Percentiles rank a stretch among this genome's conserved stretches.
phyloP scores from a whole-genome alignment of 495 filamentous ascomycete species.

The Penicillium paxilli region DNA sequence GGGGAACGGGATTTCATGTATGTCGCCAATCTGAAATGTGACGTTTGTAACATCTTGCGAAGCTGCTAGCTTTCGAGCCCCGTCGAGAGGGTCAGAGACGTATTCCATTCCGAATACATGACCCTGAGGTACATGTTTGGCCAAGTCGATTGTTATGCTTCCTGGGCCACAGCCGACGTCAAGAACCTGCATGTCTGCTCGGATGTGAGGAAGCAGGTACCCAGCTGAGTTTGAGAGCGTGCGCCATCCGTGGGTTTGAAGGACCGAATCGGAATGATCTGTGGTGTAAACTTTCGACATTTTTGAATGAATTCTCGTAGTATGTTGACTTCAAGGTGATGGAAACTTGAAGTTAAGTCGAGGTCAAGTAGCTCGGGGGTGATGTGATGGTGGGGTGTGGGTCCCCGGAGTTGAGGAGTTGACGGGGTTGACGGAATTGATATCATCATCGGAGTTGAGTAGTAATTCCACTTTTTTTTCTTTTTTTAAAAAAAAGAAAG shows the following conservation, averaged over 20 bases:
- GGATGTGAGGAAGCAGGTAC: constrained; percentile 51
- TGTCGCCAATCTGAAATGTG: constrained; percentile 49
- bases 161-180: constrained; percentile 63
- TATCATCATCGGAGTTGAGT: neutral
- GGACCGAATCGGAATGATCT: constrained; percentile 50
- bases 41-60: constrained; percentile 46
- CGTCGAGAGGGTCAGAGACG: constrained; percentile 37
- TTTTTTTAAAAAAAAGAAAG: too few species aligned
- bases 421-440: too few species aligned
- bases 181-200: constrained; percentile 46
- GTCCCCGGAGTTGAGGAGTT: neutral
- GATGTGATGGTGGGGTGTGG: neutral
- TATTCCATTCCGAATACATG: constrained; percentile 49
- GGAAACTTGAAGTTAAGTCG: neutral
- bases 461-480: too few species aligned
- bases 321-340: neutral
- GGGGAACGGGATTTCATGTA: constrained; percentile 41
- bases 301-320: neutral
- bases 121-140: constrained; percentile 45
- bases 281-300: constrained; percentile 43
- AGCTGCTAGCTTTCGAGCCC: constrained; percentile 37
- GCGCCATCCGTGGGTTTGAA: constrained; percentile 51
- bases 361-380: too few species aligned
- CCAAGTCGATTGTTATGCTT: constrained; percentile 56
- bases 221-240: constrained; percentile 51